Percentiles rank a stretch among this genome's conserved stretches.
These are phyloP conservation scores for Pyrenochaeta sp. DNA, from an alignment of 2,329 filamentous ascomycete species.

Conservation along the genomic window DNA sequence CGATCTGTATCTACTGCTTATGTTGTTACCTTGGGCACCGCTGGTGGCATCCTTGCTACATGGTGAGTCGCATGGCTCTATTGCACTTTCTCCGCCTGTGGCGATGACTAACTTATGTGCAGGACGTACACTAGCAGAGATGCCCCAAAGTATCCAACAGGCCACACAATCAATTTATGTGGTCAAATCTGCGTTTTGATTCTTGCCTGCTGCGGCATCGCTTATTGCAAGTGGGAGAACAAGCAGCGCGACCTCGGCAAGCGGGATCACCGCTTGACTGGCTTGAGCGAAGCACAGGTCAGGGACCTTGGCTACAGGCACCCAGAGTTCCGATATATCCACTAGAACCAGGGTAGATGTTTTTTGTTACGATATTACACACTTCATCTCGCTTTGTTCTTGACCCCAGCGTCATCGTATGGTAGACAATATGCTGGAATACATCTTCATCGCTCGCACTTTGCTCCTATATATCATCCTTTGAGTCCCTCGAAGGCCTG, in stretches of 20 bases:
- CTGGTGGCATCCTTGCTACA: conserved; percentile 66
- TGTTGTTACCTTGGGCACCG: conserved; percentile 72
- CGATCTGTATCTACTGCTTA: conserved; percentile 65
- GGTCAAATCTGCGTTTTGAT: conserved; percentile 58
- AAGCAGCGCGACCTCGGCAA: conserved; percentile 57
- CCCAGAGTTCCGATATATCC: conserved; percentile 65
- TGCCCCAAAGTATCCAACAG: conserved; percentile 72
- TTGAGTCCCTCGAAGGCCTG: too few relatives aligned
- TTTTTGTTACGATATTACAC: conserved; percentile 8
- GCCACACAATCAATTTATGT: conserved; percentile 71
- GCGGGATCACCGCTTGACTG: conserved; percentile 60
- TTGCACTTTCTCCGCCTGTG: conserved; percentile 36
- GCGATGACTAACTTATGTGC: conserved; percentile 60
- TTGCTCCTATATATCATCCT: neutral
- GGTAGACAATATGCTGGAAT: neutral
- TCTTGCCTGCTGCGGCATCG: conserved; percentile 59
- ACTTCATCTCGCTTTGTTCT: conserved; percentile 8
- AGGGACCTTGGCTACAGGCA: conserved; percentile 62
- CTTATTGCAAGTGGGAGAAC: conserved; percentile 65
- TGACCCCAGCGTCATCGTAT: conserved; percentile 3
- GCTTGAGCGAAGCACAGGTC: conserved; percentile 58
- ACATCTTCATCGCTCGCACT: conserved; percentile 2
- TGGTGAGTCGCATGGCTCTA: conserved; percentile 39
- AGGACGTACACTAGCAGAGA: conserved; percentile 66
- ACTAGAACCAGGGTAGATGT: conserved; percentile 35